phyloP scores from a whole-genome alignment of 2,329 filamentous ascomycete species.

The Penicillium capsulatum region DNA sequence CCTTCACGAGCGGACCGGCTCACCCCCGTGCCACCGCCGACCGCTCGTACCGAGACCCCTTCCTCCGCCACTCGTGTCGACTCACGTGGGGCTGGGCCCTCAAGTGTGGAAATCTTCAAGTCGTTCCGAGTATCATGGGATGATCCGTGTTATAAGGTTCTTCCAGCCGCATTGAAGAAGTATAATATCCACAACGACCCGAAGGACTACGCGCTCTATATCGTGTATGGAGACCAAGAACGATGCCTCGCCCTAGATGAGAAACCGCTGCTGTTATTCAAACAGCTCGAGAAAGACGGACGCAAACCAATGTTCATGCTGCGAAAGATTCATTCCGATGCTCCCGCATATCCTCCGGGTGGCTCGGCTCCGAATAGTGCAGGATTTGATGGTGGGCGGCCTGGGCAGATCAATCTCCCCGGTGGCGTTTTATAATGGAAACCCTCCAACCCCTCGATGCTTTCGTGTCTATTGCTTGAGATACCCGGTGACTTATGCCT shows the following conservation, averaged over 20 bases:
- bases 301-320: constrained; percentile 99
- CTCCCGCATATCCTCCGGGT: constrained; percentile 16
- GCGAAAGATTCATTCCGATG: constrained; percentile 56
- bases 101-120: constrained; percentile 90
- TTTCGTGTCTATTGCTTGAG: constrained; percentile 17
- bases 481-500: constrained; percentile 17
- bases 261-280: constrained; percentile 92
- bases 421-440: constrained; percentile 14
- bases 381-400: constrained; percentile 23
- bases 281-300: constrained; percentile 93
- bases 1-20: constrained; percentile 32
- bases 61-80: constrained; percentile 27
- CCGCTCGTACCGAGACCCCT: constrained; percentile 31
- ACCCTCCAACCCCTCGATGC: constrained; percentile 1
- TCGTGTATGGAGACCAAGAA: constrained; percentile 98
- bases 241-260: constrained; percentile 87
- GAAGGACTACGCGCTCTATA: constrained; percentile 96
- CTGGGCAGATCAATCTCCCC: constrained; percentile 13
- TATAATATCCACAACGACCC: constrained; percentile 98
- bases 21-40: constrained; percentile 30
- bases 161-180: constrained; percentile 91
- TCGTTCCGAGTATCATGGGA: constrained; percentile 97
- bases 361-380: constrained; percentile 32
- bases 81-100: constrained; percentile 31
- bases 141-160: constrained; percentile 93